A percentile compares a stretch with the other conserved stretches of the same genome.
phyloP scores from a whole-genome alignment of 371 early-diverging fungal species.

The Fennellomyces sp. region DNA sequence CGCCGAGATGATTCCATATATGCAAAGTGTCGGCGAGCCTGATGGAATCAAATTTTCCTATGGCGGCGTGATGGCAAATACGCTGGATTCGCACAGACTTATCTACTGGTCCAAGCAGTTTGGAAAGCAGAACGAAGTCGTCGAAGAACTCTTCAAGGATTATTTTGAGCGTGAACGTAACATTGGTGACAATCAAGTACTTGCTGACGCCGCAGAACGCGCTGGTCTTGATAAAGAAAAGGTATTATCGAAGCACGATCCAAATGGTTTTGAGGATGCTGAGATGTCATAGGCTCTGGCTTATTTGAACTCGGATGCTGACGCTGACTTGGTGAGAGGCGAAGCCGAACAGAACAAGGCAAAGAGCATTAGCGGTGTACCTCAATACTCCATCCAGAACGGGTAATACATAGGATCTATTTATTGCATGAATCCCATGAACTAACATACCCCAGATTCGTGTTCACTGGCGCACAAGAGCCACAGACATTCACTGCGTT shows the following conservation, averaged over 20 bases:
- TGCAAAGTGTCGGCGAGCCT: conserved; percentile 54
- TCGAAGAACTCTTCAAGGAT: conserved; percentile 62
- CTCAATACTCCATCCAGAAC: conserved; percentile 62
- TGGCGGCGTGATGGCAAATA: conserved; percentile 66
- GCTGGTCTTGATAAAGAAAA: conserved; percentile 60
- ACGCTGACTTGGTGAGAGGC: conserved; percentile 42
- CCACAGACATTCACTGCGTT: conserved; percentile 55
- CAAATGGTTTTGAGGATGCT: neutral
- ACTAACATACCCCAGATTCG: conserved; percentile 23
- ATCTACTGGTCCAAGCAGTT: conserved; percentile 57
- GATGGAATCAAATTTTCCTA: conserved; percentile 67
- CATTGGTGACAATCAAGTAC: conserved; percentile 55
- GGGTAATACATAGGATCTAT: conserved; percentile 54
- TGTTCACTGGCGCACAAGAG: conserved; percentile 74
- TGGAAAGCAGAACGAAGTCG: conserved; percentile 58
- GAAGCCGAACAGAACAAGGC: conserved; percentile 37
- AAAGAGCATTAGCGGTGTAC: conserved; percentile 67
- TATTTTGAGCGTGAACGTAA: conserved; percentile 73
- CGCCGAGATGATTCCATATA: conserved; percentile 45
- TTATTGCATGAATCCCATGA: too few species aligned
- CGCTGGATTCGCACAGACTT: conserved; percentile 71
- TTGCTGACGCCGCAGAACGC: conserved; percentile 59
- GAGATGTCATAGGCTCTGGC: conserved; percentile 29
- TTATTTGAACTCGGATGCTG: conserved; percentile 59
- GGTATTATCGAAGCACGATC: too few species aligned